Evolutionary conservation across 768 basidiomycete species (phyloP), one percentile per base, ranked within the genome.

Genomic region (Leccinum ochraceum): DNA sequence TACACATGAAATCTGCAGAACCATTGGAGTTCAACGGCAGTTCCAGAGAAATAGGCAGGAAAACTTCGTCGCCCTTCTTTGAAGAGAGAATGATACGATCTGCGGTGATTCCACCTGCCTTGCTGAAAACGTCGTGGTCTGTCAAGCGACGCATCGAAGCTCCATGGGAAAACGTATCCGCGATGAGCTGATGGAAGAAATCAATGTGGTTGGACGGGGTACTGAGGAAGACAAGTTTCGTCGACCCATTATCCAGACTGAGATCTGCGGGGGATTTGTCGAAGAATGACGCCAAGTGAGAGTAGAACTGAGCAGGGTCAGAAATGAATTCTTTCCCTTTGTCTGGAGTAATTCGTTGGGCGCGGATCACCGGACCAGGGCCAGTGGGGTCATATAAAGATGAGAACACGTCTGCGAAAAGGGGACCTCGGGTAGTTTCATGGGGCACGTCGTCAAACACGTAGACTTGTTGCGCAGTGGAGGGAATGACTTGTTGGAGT

Each of bases 381-480:
- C 71, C 64, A 26, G 74, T 67, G 22, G 76, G 71, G 37, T 80
- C 74, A 54, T 88, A 79, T 20, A 88, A 74, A 17, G 82, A 77
- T 42, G 83, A 77, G 63, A 92, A 83, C 42, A 93, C 87, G 64
- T 92, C 88, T n/a, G 82, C 76, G 65, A 87, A 91, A 22, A 95
- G 79, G 14, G 76, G 76, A 1, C 91, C 90, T 66, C 86, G 85
- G 1, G 84, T 79, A 26, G 80, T 77, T 39, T 82, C 74, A 52
- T 82, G 81, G 3, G 87, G 83, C 11, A 91, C 89, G 63, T 95
- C 93, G 62, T 93, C 91, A 28, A 94, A 75, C 60, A 95, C 88
- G 66, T 92, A 81, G 7, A 95, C 76, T 26, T 74, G 75, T 67
- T 76, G 80, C 22, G 79, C 87, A 16, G 82, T 82, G 6, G 78